Evolutionary conservation across 208 protist species (phyloP), one percentile per base, ranked within the genome.

Genomic region (Naegleria gruberi): DNA sequence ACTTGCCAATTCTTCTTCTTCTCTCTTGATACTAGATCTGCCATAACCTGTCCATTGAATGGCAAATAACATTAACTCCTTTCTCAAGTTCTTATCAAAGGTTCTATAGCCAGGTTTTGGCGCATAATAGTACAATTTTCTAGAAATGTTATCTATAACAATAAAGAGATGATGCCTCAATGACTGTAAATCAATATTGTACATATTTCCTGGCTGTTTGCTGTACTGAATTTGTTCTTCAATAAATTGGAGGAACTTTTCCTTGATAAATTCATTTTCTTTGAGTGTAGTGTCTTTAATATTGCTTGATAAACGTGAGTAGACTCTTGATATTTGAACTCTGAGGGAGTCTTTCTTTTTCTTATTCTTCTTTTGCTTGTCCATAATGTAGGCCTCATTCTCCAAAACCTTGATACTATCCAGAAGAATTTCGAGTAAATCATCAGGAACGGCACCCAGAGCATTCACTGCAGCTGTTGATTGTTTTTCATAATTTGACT

Each of bases 31-130:
- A 26, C 34, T 88, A 43, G 19, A 0, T 40, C 65, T 42, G 10
- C 84, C 84, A 88, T 65, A 88, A 19, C 84, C 84, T n/a, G 45
- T 88, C 84, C 84, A 88, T 88, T 88, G 84, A 40, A 88, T 65
- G 1, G 40, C 45, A 88, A 44, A 88, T n/a, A 19, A 17, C 0
- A 88, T 43, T 0, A 88, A 26, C 30, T 65, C 43, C 46, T 40
- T 42, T 88, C 45, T 34, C 30, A 47, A 65, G 5, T 40, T 65
- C 0, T 30, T 65, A 26, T 88, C 84, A n/a, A 85, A 45, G 7
- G 37, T 85, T 43, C 34, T 85, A n/a, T 42, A 85, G 12, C 19
- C 19, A 73, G 84, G 45, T 37, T 77, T 77, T 7, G 65, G 65
- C 15, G n/a, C 17, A 30, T 43, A 40, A 65, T 65, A 65, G 42